Evolutionary conservation across 495 filamentous ascomycete genomes (phyloP).

Genomic region (Talaromyces liani): DNA sequence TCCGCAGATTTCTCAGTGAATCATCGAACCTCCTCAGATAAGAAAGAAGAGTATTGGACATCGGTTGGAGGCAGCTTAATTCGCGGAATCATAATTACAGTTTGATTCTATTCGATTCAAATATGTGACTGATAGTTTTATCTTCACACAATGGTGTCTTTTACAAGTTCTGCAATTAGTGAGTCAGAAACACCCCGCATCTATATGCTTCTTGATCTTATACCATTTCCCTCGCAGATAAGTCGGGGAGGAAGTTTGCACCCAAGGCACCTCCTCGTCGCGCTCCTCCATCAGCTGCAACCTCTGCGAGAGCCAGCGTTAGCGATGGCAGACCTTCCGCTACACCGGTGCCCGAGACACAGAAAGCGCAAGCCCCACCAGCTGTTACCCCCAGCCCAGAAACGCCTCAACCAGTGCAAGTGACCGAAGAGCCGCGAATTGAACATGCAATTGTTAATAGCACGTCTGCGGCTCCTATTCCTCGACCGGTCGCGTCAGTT

Average conservation of each 20-base stretch:
- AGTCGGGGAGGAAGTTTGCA: slow-evolving; percentile 49
- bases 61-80: not conserved
- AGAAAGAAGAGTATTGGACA: not conserved
- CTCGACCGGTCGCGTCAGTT: not conserved
- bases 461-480: not conserved
- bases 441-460: not conserved
- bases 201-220: slow-evolving; percentile 5
- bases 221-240: slow-evolving; percentile 26
- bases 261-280: slow-evolving; percentile 45
- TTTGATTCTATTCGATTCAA: not conserved
- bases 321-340: slow-evolving; percentile 9
- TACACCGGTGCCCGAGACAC: slow-evolving; percentile 4
- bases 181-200: slow-evolving; percentile 15
- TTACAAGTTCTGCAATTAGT: slow-evolving; percentile 55
- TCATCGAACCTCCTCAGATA: slow-evolving; percentile 1
- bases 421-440: not conserved
- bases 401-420: not conserved
- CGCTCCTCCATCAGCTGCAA: slow-evolving; percentile 26
- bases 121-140: not conserved
- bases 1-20: slow-evolving; percentile 18
- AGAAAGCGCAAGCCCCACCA: not conserved
- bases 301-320: slow-evolving; percentile 32
- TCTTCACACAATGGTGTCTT: slow-evolving; percentile 36
- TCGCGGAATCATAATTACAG: not conserved
- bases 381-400: not conserved